phyloP scores from a whole-genome alignment of 192 early-diverging fungal species.

The Mortierella alpina region DNA sequence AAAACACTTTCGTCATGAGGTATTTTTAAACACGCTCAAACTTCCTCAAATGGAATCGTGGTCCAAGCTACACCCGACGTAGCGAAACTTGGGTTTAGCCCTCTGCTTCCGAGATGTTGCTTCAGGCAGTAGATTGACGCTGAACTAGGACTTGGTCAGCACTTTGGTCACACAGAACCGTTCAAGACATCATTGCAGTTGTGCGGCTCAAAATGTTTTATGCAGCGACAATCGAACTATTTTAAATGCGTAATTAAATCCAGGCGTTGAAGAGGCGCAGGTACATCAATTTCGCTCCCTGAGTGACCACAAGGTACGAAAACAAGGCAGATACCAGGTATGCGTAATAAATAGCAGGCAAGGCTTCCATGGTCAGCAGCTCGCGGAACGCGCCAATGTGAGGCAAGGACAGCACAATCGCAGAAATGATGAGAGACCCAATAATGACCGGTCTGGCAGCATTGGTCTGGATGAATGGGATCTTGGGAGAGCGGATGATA shows the following conservation, averaged over 20 bases:
- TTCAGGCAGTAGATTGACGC: too few relatives aligned
- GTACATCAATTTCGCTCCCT: slow-evolving; percentile 52
- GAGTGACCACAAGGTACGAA: slow-evolving; percentile 47
- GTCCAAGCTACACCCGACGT: too few relatives aligned
- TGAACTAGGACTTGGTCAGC: too few relatives aligned
- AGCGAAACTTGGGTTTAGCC: too few relatives aligned
- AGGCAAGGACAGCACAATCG: slow-evolving; percentile 38
- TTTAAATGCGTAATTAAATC: slow-evolving; percentile 25
- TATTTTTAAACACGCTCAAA: too few relatives aligned
- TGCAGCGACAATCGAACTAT: too few relatives aligned
- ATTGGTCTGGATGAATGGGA: slow-evolving; percentile 58
- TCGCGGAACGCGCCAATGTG: slow-evolving; percentile 40
- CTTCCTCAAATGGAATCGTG: too few relatives aligned
- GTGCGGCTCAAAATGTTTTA: too few relatives aligned
- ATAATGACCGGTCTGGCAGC: slow-evolving; percentile 41
- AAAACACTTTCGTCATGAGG: too few relatives aligned
- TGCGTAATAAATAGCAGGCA: slow-evolving; percentile 42
- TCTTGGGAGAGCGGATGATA: slow-evolving; percentile 58
- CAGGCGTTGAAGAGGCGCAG: slow-evolving; percentile 53
- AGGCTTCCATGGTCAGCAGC: slow-evolving; percentile 32
- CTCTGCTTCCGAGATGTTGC: too few relatives aligned
- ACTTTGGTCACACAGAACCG: too few relatives aligned
- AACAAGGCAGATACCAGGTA: slow-evolving; percentile 44
- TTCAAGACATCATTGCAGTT: too few relatives aligned
- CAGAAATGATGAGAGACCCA: slow-evolving; percentile 25